A percentile compares a stretch with the other conserved stretches of the same genome.
Conservation (phyloP, 1,284 basidiomycete species). For the Puccinia hordei region DNA sequence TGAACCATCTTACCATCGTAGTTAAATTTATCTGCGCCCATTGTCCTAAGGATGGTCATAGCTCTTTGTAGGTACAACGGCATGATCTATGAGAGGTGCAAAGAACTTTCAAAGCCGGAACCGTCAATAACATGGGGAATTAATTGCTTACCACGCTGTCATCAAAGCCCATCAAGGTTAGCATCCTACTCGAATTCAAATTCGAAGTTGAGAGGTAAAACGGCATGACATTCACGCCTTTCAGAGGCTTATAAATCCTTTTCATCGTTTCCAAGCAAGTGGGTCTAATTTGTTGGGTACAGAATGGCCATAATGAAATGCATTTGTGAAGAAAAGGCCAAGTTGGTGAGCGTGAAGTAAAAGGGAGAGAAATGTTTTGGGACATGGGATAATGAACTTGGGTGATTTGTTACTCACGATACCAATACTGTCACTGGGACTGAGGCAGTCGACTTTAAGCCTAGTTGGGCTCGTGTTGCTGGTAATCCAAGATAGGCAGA, state of each 20-base stretch:
- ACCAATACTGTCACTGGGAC: conserved; percentile 44
- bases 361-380: not conserved
- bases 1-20: conserved; percentile 14
- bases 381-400: not conserved
- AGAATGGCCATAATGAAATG: too few relatives aligned
- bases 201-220: conserved; percentile 29
- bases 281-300: not conserved
- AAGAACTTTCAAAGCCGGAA: not conserved
- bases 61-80: conserved; percentile 48
- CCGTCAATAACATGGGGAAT: not conserved
- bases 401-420: conserved; percentile 16
- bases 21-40: conserved; percentile 43
- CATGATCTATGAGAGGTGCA: conserved; percentile 40
- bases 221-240: conserved; percentile 22
- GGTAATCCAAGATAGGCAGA: conserved; percentile 42
- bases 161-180: conserved; percentile 47
- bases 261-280: conserved; percentile 35
- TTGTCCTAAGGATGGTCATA: conserved; percentile 37
- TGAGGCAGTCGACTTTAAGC: not conserved
- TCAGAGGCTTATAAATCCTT: conserved; percentile 30
- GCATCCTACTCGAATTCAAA: conserved; percentile 36
- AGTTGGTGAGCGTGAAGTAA: not conserved
- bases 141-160: conserved; percentile 20
- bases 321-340: not conserved
- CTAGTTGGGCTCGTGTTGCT: conserved; percentile 1